Conservation (phyloP, 2,329 filamentous ascomycete species). For the Incumbomyces delicatus region DNA sequence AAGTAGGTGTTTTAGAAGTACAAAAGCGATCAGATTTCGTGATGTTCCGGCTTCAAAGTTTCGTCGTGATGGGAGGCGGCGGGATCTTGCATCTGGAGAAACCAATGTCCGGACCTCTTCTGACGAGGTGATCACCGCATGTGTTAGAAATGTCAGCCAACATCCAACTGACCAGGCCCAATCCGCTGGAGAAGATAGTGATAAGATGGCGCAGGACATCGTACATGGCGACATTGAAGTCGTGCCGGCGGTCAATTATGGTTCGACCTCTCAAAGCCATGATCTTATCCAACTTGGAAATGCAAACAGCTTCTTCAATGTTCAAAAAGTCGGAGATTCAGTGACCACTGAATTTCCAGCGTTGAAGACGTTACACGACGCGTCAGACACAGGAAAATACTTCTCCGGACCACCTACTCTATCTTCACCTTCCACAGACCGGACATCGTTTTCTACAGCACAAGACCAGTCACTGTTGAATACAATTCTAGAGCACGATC, state of each 20-base stretch:
- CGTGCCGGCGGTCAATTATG: no score
- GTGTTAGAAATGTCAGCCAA: background rate
- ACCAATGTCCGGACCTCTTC: background rate
- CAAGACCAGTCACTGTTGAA: background rate
- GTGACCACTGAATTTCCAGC: background rate
- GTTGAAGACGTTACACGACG: background rate
- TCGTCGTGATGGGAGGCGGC: background rate
- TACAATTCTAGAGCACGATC: background rate
- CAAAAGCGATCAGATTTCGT: conserved; percentile 6
- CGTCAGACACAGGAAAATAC: background rate
- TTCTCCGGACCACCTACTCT: background rate
- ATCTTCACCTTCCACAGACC: background rate
- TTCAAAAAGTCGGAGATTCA: no score
- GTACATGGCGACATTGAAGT: background rate
- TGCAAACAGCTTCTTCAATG: no score
- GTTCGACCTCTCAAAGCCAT: no score
- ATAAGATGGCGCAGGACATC: background rate
- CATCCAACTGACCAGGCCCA: background rate
- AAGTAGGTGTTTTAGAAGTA: background rate
- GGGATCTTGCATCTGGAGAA: background rate
- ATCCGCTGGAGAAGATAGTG: background rate
- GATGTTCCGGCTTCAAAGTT: conserved; percentile 4
- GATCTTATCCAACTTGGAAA: no score
- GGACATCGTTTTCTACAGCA: background rate
- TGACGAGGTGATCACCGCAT: background rate